These are phyloP conservation scores for Hypoxylon lienhwacheense DNA, from an alignment of 495 filamentous ascomycete genomes.

Conservation along the genomic window DNA sequence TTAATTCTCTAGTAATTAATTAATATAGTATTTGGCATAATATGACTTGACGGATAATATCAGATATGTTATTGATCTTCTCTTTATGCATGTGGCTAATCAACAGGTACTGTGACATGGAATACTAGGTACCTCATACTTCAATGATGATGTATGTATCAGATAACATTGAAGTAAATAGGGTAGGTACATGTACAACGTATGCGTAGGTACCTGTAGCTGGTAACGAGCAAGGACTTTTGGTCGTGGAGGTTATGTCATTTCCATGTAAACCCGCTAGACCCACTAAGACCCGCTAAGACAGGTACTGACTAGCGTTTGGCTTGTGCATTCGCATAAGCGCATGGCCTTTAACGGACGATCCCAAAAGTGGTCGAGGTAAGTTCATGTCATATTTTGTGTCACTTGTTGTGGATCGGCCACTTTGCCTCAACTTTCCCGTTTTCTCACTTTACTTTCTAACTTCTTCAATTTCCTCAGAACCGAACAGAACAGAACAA, in stretches of 20 bases:
- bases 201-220: too few relatives aligned
- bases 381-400: too few relatives aligned
- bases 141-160: too few relatives aligned
- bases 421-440: slow-evolving; percentile 33
- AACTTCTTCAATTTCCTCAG: too few relatives aligned
- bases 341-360: slow-evolving; percentile 19
- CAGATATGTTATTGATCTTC: neutral
- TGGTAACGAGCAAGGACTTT: too few relatives aligned
- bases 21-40: slow-evolving; percentile 20
- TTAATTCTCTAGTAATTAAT: slow-evolving; percentile 18
- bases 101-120: too few relatives aligned
- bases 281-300: slow-evolving; percentile 14
- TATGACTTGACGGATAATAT: slow-evolving; percentile 26
- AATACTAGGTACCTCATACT: too few relatives aligned
- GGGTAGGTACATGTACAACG: too few relatives aligned
- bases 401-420: slow-evolving; percentile 32
- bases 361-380: too few relatives aligned
- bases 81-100: too few relatives aligned
- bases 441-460: slow-evolving; percentile 14
- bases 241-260: slow-evolving; percentile 31
- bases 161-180: too few relatives aligned
- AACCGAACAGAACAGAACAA: too few relatives aligned
- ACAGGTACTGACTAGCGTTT: slow-evolving; percentile 15
- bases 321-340: slow-evolving; percentile 13
- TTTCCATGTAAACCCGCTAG: slow-evolving; percentile 15